Conservation (phyloP, 352 stramenopile genomes). For the Globisporangium irregulare region DNA sequence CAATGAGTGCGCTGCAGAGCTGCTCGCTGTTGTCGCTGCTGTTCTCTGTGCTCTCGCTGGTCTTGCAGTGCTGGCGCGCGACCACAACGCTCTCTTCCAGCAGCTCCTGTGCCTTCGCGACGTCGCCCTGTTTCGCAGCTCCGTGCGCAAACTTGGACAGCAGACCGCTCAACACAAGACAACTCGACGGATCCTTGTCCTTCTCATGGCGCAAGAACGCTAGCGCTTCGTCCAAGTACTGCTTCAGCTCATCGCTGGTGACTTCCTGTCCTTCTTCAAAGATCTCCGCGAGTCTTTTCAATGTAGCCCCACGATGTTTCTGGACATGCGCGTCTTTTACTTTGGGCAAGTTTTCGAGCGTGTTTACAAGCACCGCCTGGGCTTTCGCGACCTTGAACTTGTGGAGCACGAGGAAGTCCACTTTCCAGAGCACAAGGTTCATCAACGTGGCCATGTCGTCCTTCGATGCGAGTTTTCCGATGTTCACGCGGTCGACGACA, state of each 20-base stretch:
- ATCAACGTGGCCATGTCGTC: slow-evolving; percentile 35
- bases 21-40: slow-evolving; percentile 20
- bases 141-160: slow-evolving; percentile 31
- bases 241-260: slow-evolving; percentile 26
- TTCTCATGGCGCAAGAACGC: slow-evolving; percentile 23
- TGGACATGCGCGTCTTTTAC: slow-evolving; percentile 13
- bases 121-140: slow-evolving; percentile 25
- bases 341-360: slow-evolving; percentile 21
- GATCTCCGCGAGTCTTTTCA: slow-evolving; percentile 30
- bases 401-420: slow-evolving; percentile 29
- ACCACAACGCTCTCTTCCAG: slow-evolving; percentile 32
- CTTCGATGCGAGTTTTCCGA: slow-evolving; percentile 27
- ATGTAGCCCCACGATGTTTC: slow-evolving; percentile 17
- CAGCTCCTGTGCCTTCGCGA: slow-evolving; percentile 28
- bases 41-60: neutral
- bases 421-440: slow-evolving; percentile 37
- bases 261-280: slow-evolving; percentile 12
- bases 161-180: slow-evolving; percentile 18
- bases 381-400: slow-evolving; percentile 10
- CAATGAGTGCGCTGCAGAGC: slow-evolving; percentile 47
- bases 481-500: slow-evolving; percentile 35
- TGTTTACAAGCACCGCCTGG: slow-evolving; percentile 31
- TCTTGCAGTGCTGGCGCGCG: slow-evolving; percentile 16
- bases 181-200: slow-evolving; percentile 13
- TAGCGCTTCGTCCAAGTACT: slow-evolving; percentile 29